Percentiles rank a stretch among this genome's conserved stretches.
Evolutionary conservation across 371 early-diverging fungal genomes (phyloP).

Genomic region (Nematocida parisii): DNA sequence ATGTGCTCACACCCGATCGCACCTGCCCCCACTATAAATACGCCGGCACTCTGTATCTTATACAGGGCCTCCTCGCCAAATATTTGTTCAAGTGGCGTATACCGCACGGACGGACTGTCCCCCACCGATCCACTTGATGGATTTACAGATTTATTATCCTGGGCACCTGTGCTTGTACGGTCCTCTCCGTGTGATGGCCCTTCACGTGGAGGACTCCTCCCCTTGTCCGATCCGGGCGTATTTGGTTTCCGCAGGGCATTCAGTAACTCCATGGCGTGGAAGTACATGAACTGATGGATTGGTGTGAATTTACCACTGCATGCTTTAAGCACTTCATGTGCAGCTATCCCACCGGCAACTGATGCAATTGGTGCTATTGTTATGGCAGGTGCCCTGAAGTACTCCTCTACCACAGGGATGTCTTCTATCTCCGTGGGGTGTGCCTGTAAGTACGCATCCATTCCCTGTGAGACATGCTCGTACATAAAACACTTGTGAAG

Average conservation of each 20-base stretch:
- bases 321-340: conserved; percentile 95
- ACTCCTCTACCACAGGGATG: conserved; percentile 42
- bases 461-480: background rate
- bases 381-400: conserved; percentile 80
- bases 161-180: background rate
- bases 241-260: conserved; percentile 70
- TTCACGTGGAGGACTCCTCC: too few relatives aligned
- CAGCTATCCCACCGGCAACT: conserved; percentile 91
- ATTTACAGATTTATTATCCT: too few relatives aligned
- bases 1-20: conserved; percentile 99
- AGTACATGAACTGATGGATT: conserved; percentile 88
- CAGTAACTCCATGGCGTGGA: conserved; percentile 89
- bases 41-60: conserved; percentile 77
- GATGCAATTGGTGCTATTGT: conserved; percentile 92
- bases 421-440: background rate
- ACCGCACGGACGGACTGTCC: conserved; percentile 77
- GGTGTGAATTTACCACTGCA: conserved; percentile 91
- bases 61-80: conserved; percentile 83
- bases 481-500: conserved; percentile 42
- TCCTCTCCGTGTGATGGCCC: background rate
- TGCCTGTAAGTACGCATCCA: background rate
- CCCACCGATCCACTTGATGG: background rate
- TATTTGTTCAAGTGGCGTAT: conserved; percentile 86
- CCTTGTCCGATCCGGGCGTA: too few relatives aligned
- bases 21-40: conserved; percentile 97